Base-by-base conservation (phyloP, 75 land plant genomes). In the Isoetes taiwanensis region DNA sequence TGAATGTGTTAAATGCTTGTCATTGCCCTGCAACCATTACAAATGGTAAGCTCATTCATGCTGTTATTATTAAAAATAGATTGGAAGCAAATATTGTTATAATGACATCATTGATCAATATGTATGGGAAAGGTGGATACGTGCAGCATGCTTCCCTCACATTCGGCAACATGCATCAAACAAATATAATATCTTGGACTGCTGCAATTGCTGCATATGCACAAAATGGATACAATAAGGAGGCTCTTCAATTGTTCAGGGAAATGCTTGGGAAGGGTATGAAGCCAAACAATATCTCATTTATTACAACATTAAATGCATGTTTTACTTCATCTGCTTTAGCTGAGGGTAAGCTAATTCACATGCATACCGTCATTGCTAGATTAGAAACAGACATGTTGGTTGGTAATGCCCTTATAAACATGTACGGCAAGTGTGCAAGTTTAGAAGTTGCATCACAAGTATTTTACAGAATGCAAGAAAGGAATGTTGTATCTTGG, bases 121-220 rank as follows among this genome's bases (percentile, higher is more conserved):
- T 74, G 80, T 78, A 78, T 35, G 56, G 65, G 10, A 74, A 69
- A 38, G 65, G 77, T 50, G 63, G 41, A 16, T 41, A 57, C 26
- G n/a, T 62, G 53, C 70, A 34, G 17, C 58, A 42, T 28, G 78
- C 77, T 1, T 52, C 41, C 19, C 35, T 32, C 28, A 46, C 64
- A 23, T 74, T 78, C 41, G 63, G 58, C 53, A 43, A 62, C 20
- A 70, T 78, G 58, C 27, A 17, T 2, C 68, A 69, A 25, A 69
- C 50, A 31, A 70, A 70, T 54, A 24, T 38, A n/a, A 54, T 74
- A 23, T 60, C 70, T 8, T 78, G 68, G 68, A 78, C 77, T 17
- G 30, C 73, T 11, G 58, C 74, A 48, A 56, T 78, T 25, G 11
- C 65, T 11, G 77, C 52, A n/a, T 70, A 62, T 63, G 69, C 70